Evolutionary conservation across 2,329 filamentous ascomycete species (phyloP).

Genomic region (Lasiodiplodia hormozganensis): DNA sequence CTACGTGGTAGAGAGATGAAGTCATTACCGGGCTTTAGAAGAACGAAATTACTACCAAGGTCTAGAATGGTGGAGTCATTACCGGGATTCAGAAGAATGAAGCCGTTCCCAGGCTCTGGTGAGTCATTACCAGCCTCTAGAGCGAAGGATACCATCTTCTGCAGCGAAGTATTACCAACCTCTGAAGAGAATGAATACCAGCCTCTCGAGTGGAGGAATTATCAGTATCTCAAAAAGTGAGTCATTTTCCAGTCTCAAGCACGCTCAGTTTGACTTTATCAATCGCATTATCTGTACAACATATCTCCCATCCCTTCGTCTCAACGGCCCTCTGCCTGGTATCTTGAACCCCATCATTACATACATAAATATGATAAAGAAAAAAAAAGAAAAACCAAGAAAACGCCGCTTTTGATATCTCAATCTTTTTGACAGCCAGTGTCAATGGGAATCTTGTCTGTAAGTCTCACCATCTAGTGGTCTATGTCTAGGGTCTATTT

Average conservation of each 20-base stretch:
- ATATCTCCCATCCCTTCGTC: not conserved
- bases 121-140: too few species aligned
- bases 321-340: constrained; percentile 3
- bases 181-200: too few species aligned
- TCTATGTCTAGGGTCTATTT: constrained; percentile 3
- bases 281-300: not conserved
- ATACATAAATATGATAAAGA: not conserved
- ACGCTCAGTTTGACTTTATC: not conserved
- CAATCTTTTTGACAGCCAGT: constrained; percentile 8
- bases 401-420: constrained; percentile 2
- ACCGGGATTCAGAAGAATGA: too few species aligned
- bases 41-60: too few species aligned
- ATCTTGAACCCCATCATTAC: constrained; percentile 14
- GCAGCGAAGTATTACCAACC: too few species aligned
- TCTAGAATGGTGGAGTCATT: too few species aligned
- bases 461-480: not conserved
- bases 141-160: too few species aligned
- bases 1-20: too few species aligned
- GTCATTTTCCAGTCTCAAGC: not conserved
- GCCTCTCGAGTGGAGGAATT: too few species aligned
- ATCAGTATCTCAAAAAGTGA: too few species aligned
- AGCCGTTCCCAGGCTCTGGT: too few species aligned
- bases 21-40: too few species aligned
- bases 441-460: not conserved
- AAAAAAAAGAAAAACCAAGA: not conserved